These are phyloP conservation scores for Andrographis paniculata DNA, from an alignment of 305 asterid genomes.

Conservation along the genomic window DNA sequence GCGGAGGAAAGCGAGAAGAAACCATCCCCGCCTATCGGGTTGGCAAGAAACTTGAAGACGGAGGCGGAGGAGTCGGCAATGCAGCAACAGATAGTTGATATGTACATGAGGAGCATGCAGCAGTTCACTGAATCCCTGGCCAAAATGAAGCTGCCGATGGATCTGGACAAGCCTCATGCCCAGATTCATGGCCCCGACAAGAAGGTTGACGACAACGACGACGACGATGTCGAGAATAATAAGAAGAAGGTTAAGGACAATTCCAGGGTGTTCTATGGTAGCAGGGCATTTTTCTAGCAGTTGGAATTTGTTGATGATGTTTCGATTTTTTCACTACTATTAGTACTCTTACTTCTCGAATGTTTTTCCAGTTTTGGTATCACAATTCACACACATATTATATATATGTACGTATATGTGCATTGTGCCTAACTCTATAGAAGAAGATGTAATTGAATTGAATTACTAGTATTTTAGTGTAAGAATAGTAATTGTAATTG, in stretches of 20 bases:
- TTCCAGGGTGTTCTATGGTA: slow-evolving; percentile 55
- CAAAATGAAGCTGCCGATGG: slow-evolving; percentile 64
- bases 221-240: no score
- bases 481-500: no score
- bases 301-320: neutral
- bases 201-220: no score
- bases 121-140: slow-evolving; percentile 59
- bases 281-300: slow-evolving; percentile 49
- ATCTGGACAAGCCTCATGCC: slow-evolving; percentile 28
- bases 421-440: no score
- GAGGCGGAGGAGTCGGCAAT: slow-evolving; percentile 41
- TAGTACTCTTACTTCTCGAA: no score
- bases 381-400: no score
- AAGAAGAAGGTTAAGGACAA: slow-evolving; percentile 34
- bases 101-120: slow-evolving; percentile 68
- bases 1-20: slow-evolving; percentile 7
- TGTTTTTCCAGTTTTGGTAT: no score
- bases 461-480: no score
- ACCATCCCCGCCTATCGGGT: slow-evolving; percentile 3
- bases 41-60: slow-evolving; percentile 31
- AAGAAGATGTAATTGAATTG: no score
- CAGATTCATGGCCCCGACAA: slow-evolving; percentile 16
- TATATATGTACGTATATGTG: no score
- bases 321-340: no score
- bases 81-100: slow-evolving; percentile 59